Conservation (phyloP, 1,284 basidiomycete species). For the Amylostereum chailletii region DNA sequence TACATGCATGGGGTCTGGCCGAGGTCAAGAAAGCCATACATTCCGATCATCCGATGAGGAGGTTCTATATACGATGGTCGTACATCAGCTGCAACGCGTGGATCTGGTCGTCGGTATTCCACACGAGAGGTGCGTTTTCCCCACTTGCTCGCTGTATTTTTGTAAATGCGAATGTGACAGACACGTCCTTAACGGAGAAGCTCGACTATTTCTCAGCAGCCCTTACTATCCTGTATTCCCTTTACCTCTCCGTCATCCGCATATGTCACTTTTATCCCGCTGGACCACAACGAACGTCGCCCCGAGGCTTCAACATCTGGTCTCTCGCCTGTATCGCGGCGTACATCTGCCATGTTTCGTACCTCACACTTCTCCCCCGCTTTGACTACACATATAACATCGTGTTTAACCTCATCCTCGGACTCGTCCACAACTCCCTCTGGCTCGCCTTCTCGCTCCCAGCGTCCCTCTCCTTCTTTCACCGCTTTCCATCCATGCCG, state of each 20-base stretch:
- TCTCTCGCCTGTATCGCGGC: slow-evolving; percentile 35
- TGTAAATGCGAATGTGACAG: slow-evolving; percentile 29
- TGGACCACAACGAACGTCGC: slow-evolving; percentile 18
- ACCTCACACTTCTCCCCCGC: slow-evolving; percentile 65
- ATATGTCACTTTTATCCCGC: slow-evolving; percentile 67
- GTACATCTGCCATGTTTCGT: slow-evolving; percentile 70
- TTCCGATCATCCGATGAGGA: slow-evolving; percentile 57
- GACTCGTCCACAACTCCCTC: slow-evolving; percentile 72
- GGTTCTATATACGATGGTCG: slow-evolving; percentile 65
- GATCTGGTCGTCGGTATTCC: slow-evolving; percentile 90
- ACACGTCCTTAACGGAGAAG: slow-evolving; percentile 80
- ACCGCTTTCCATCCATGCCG: slow-evolving; percentile 44
- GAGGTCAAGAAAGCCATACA: slow-evolving; percentile 44
- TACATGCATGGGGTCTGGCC: slow-evolving; percentile 52
- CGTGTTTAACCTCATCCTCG: slow-evolving; percentile 80
- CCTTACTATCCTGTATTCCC: slow-evolving; percentile 66
- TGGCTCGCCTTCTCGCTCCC: slow-evolving; percentile 77
- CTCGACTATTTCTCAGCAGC: slow-evolving; percentile 96
- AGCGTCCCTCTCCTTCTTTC: slow-evolving; percentile 34
- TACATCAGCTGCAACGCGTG: slow-evolving; percentile 82
- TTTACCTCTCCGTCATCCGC: slow-evolving; percentile 73
- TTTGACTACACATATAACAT: slow-evolving; percentile 98
- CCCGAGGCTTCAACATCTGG: slow-evolving; percentile 24
- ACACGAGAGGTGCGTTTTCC: slow-evolving; percentile 64
- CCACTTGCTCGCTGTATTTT: neutral